Percentiles rank a stretch among this genome's conserved stretches.
These are phyloP conservation scores for Stephania japonica DNA, from an alignment of 164 flowering plant genomes.

Conservation along the genomic window DNA sequence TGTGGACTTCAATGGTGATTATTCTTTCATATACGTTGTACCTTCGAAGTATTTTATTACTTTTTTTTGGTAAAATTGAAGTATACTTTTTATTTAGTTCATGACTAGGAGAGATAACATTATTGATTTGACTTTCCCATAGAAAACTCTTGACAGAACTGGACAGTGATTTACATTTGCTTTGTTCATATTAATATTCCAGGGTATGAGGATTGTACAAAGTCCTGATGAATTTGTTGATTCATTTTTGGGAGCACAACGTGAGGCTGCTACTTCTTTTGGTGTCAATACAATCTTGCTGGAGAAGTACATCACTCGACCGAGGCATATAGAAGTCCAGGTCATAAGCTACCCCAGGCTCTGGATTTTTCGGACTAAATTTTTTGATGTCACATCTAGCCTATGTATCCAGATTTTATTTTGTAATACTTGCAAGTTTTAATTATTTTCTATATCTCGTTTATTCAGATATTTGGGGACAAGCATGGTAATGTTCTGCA, in stretches of 20 bases:
- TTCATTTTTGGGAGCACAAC: conserved; percentile 85
- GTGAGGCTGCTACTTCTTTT: conserved; percentile 99
- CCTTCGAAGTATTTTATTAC: too few species aligned
- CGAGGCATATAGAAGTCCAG: conserved; percentile 99
- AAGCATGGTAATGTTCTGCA: conserved; percentile 77
- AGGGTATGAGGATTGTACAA: conserved; percentile 98
- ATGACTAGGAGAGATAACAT: neutral
- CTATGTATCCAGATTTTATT: neutral
- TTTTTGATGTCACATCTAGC: neutral
- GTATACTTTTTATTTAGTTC: neutral
- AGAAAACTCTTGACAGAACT: neutral
- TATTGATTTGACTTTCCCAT: neutral
- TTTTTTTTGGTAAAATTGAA: neutral
- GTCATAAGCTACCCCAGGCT: conserved; percentile 26
- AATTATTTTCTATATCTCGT: neutral
- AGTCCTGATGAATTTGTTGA: conserved; percentile 71
- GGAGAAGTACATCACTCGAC: conserved; percentile 90
- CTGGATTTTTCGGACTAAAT: neutral
- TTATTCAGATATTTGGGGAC: conserved; percentile 80
- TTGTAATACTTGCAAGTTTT: neutral
- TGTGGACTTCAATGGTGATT: neutral
- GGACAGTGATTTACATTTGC: too few species aligned
- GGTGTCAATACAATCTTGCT: conserved; percentile 74
- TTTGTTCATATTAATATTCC: conserved; percentile 4
- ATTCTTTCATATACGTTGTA: neutral